Percentiles rank a stretch among this genome's conserved stretches.
phyloP scores from a whole-genome alignment of 176 grass and related monocot species.

The Pontederia crassipes region DNA sequence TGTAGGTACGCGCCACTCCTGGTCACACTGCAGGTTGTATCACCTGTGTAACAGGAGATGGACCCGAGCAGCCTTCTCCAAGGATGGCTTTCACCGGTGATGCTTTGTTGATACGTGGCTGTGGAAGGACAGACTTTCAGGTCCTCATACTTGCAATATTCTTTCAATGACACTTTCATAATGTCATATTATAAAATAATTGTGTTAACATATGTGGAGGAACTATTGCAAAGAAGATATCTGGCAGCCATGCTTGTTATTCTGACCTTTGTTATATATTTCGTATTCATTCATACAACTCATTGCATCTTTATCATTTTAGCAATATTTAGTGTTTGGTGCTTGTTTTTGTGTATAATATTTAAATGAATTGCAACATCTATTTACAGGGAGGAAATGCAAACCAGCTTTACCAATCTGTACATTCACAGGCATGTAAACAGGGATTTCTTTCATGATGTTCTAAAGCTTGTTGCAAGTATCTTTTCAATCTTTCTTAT shows the following conservation, averaged over 20 bases:
- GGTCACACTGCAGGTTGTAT: constrained; percentile 88
- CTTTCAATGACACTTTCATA: too few species aligned
- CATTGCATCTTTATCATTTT: too few species aligned
- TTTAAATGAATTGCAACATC: background rate
- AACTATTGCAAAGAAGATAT: too few species aligned
- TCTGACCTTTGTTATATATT: too few species aligned
- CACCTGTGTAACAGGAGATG: constrained; percentile 87
- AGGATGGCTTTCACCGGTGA: constrained; percentile 96
- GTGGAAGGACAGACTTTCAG: constrained; percentile 98
- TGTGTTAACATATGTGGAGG: too few species aligned
- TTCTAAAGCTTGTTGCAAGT: background rate
- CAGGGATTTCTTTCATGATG: background rate
- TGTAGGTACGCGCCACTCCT: constrained; percentile 82
- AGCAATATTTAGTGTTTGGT: too few species aligned
- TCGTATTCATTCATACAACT: too few species aligned
- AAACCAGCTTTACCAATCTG: constrained; percentile 57
- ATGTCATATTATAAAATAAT: too few species aligned
- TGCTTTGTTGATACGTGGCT: constrained; percentile 73
- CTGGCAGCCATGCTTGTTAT: too few species aligned
- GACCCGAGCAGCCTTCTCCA: constrained; percentile 55
- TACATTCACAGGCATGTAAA: constrained; percentile 90
- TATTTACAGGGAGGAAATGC: constrained; percentile 66
- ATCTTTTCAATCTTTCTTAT: background rate
- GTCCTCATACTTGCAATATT: constrained; percentile 8
- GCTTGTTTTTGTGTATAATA: background rate